Evolutionary conservation across 345 rosid genomes (phyloP).

Genomic region (Alliaria petiolata): DNA sequence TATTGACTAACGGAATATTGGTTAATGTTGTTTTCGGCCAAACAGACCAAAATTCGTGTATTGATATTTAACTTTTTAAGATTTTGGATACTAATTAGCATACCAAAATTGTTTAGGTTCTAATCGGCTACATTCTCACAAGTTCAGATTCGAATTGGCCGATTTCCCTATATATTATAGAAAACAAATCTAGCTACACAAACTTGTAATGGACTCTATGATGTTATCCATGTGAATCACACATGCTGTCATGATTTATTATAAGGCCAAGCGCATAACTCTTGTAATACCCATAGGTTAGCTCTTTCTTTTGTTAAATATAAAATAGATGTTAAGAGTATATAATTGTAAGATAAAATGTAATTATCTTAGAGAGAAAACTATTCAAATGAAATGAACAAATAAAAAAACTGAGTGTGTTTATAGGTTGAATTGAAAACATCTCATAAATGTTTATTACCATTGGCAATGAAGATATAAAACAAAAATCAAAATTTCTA

Average conservation of each 20-base stretch:
- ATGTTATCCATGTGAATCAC: constrained; percentile 31
- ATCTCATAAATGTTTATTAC: neutral
- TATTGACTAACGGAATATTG: no score
- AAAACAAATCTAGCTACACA: neutral
- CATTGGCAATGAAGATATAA: neutral
- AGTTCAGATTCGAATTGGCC: no score
- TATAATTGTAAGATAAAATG: neutral
- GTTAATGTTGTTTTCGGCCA: no score
- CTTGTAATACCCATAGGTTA: neutral
- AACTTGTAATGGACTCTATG: constrained; percentile 21
- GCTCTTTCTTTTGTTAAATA: no score
- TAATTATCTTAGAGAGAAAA: neutral
- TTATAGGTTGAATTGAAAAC: neutral
- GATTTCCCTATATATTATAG: no score
- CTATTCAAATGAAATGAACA: no score
- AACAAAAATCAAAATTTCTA: neutral
- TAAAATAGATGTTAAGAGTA: neutral
- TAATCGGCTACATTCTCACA: no score
- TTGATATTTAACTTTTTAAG: no score
- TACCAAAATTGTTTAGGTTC: no score
- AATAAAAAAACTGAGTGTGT: neutral
- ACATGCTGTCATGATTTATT: constrained; percentile 25
- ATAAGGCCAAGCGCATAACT: neutral
- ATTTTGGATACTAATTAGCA: no score
- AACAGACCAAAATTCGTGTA: no score